Evolutionary conservation across 176 grass and related monocot species (phyloP).

Genomic region (Pontederia crassipes): DNA sequence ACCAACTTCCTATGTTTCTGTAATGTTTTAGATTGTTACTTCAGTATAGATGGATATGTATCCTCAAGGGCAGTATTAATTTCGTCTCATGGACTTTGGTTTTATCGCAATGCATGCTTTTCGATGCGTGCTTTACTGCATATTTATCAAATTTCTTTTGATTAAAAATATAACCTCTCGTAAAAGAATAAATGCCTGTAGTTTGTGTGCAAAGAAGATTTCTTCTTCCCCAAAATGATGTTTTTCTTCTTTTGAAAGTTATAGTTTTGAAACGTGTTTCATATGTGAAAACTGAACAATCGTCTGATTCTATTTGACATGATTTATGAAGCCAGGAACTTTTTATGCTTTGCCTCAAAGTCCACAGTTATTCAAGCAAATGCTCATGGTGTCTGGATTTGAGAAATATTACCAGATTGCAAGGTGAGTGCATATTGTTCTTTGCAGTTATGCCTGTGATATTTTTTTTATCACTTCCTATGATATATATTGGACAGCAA

Average conservation of each 20-base stretch:
- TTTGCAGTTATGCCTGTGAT: background rate
- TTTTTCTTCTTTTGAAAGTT: background rate
- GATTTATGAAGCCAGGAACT: conserved; percentile 92
- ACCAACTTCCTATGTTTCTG: too few relatives aligned
- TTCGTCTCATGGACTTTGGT: too few relatives aligned
- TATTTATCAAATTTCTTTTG: too few relatives aligned
- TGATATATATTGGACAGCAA: too few relatives aligned
- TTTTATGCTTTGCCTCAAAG: conserved; percentile 99
- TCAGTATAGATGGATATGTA: too few relatives aligned
- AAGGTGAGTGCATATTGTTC: conserved; percentile 28
- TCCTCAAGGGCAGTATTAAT: too few relatives aligned
- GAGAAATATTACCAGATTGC: conserved; percentile 99
- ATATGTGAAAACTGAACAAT: background rate
- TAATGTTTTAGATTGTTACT: too few relatives aligned
- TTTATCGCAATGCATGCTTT: too few relatives aligned
- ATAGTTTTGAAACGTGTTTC: conserved; percentile 6
- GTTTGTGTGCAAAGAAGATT: background rate
- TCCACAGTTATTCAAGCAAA: conserved; percentile 98
- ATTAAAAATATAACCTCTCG: too few relatives aligned
- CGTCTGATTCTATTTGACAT: conserved; percentile 30
- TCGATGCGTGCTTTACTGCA: too few relatives aligned
- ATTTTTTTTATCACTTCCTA: too few relatives aligned
- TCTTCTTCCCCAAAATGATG: background rate
- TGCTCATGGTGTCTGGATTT: conserved; percentile 96
- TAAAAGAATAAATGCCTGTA: too few relatives aligned